Percentiles rank a stretch among this genome's conserved stretches.
These are phyloP conservation scores for Boletus rubroflammeus DNA, from an alignment of 768 basidiomycete genomes.

Conservation along the genomic window DNA sequence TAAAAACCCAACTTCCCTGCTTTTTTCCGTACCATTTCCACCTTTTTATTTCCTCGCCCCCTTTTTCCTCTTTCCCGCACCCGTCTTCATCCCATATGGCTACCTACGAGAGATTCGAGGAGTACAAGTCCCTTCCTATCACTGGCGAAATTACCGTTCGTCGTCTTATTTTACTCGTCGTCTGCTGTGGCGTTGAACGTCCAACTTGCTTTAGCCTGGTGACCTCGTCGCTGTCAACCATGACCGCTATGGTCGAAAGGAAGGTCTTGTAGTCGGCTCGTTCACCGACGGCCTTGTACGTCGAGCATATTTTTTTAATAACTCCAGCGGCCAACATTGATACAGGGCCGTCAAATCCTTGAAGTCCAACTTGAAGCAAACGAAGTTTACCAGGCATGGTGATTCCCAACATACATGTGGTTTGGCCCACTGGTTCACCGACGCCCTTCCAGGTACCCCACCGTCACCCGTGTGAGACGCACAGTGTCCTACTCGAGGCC, in stretches of 20 bases:
- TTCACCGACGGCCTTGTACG: slow-evolving; percentile 68
- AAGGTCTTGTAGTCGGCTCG: slow-evolving; percentile 78
- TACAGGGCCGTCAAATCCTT: slow-evolving; percentile 75
- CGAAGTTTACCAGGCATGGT: slow-evolving; percentile 70
- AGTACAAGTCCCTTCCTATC: slow-evolving; percentile 23
- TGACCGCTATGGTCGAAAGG: slow-evolving; percentile 57
- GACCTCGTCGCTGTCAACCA: slow-evolving; percentile 78
- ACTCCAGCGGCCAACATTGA: not conserved
- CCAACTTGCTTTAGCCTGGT: slow-evolving; percentile 49
- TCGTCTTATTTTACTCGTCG: not conserved
- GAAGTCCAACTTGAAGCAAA: slow-evolving; percentile 75
- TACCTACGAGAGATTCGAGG: slow-evolving; percentile 33
- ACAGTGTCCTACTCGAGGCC: slow-evolving; percentile 61
- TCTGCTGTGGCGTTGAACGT: not conserved
- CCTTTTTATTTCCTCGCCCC: slow-evolving; percentile 26
- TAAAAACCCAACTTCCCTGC: slow-evolving; percentile 39
- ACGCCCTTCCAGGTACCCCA: slow-evolving; percentile 56
- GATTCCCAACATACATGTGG: slow-evolving; percentile 6
- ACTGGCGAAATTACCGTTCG: slow-evolving; percentile 38
- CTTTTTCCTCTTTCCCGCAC: slow-evolving; percentile 16
- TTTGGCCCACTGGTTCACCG: slow-evolving; percentile 3
- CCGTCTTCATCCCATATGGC: slow-evolving; percentile 35
- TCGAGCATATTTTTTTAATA: slow-evolving; percentile 6
- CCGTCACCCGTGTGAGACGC: slow-evolving; percentile 73
- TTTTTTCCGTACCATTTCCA: slow-evolving; percentile 26